phyloP scores from a whole-genome alignment of 2,329 filamentous ascomycete species.

The Aspergillus persii region DNA sequence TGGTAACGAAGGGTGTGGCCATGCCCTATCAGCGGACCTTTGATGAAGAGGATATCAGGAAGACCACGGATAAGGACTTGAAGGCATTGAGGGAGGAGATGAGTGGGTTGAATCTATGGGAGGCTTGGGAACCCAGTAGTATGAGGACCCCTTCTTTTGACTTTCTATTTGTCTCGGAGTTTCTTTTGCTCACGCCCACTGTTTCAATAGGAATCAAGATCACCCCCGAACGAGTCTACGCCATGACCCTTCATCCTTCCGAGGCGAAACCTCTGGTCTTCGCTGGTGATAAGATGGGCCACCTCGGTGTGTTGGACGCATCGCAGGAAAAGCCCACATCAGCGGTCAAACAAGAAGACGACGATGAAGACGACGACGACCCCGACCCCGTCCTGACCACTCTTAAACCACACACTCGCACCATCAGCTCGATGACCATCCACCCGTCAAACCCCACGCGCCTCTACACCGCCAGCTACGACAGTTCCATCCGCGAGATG shows the following conservation, averaged over 20 bases:
- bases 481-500: conserved; percentile 83
- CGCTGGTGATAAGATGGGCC: conserved; percentile 90
- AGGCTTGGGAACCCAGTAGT: conserved; percentile 79
- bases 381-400: conserved; percentile 78
- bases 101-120: conserved; percentile 74
- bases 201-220: conserved; percentile 73
- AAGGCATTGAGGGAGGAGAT: conserved; percentile 73
- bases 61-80: conserved; percentile 74
- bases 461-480: conserved; percentile 85
- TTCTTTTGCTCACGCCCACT: conserved; percentile 2
- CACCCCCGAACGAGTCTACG: conserved; percentile 81
- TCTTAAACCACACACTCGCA: conserved; percentile 85
- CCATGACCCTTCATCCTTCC: conserved; percentile 84
- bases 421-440: conserved; percentile 81
- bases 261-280: conserved; percentile 84
- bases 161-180: neutral
- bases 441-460: conserved; percentile 69
- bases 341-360: conserved; percentile 53
- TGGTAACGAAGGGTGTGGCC: conserved; percentile 64
- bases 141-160: conserved; percentile 26
- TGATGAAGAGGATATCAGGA: conserved; percentile 74
- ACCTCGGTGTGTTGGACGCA: conserved; percentile 86
- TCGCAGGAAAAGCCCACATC: conserved; percentile 47
- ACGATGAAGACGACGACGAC: conserved; percentile 63
- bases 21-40: conserved; percentile 84